Percentiles rank a stretch among this genome's conserved stretches.
These are phyloP conservation scores for Glonium stellatum DNA, from an alignment of 495 filamentous ascomycete species.

Conservation along the genomic window DNA sequence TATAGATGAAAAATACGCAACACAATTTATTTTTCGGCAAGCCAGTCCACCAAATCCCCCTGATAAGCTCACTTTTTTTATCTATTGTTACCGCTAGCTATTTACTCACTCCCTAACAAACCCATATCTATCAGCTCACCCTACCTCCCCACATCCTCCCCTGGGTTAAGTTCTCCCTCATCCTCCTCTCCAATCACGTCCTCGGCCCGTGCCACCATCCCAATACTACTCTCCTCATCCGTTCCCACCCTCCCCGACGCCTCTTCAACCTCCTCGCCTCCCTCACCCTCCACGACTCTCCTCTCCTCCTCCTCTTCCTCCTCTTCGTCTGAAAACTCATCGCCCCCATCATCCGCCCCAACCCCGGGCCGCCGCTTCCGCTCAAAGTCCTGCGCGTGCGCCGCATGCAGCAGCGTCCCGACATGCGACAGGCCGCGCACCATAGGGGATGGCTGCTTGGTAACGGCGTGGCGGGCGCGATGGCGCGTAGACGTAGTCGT, in stretches of 20 bases:
- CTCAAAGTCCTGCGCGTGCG: slow-evolving; percentile 85
- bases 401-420: slow-evolving; percentile 58
- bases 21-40: no score
- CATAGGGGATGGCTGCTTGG: slow-evolving; percentile 9
- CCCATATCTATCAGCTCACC: neutral
- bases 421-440: slow-evolving; percentile 40
- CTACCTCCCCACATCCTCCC: neutral
- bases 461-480: neutral
- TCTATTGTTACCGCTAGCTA: neutral
- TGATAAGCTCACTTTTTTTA: no score
- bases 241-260: slow-evolving; percentile 31
- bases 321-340: slow-evolving; percentile 13
- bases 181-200: neutral
- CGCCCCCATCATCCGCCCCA: slow-evolving; percentile 22
- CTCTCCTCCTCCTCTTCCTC: neutral
- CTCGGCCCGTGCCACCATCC: neutral
- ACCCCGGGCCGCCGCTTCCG: slow-evolving; percentile 51
- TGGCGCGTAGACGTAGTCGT: neutral
- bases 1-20: no score
- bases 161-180: no score
- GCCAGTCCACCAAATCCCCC: no score
- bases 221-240: neutral
- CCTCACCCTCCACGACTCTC: slow-evolving; percentile 29
- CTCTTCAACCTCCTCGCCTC: slow-evolving; percentile 49
- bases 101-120: neutral